These are phyloP conservation scores for Solanum infundibuliforme DNA, from an alignment of 257 asterid genomes.

Conservation along the genomic window DNA sequence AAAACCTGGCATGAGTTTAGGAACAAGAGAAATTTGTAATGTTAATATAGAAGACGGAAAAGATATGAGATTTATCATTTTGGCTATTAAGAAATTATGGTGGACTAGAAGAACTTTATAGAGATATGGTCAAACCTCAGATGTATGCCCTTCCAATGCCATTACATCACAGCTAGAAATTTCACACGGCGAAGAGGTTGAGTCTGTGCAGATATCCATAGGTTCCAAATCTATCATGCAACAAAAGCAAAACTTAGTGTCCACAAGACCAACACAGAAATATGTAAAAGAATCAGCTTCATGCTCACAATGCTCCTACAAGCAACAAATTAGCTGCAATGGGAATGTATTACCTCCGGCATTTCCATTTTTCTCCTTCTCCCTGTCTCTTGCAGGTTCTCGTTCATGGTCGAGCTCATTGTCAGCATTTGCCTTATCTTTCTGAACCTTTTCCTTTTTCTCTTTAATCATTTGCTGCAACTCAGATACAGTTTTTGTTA, in stretches of 20 bases:
- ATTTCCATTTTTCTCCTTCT: conserved; percentile 48
- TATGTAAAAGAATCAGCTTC: neutral
- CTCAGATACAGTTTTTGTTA: conserved; percentile 71
- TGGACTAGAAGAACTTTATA: neutral
- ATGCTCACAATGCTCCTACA: neutral
- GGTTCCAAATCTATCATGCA: neutral
- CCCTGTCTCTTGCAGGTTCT: conserved; percentile 24
- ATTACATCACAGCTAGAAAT: conserved; percentile 61
- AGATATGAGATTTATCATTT: neutral
- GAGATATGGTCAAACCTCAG: conserved; percentile 54
- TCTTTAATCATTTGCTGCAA: conserved; percentile 66
- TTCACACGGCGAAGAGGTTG: conserved; percentile 50
- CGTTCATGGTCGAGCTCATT: conserved; percentile 24
- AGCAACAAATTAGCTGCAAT: neutral
- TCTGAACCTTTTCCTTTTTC: conserved; percentile 46
- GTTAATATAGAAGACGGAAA: neutral
- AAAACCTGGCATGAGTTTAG: conserved; percentile 53
- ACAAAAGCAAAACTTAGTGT: neutral
- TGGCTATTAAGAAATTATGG: neutral
- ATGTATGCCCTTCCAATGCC: conserved; percentile 88
- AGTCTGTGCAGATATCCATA: conserved; percentile 52
- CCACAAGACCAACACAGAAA: neutral
- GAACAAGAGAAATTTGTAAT: neutral
- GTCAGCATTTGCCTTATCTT: conserved; percentile 44
- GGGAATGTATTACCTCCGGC: conserved; percentile 41